Base-by-base conservation (phyloP, 257 asterid species). In the Lycium barbarum region DNA sequence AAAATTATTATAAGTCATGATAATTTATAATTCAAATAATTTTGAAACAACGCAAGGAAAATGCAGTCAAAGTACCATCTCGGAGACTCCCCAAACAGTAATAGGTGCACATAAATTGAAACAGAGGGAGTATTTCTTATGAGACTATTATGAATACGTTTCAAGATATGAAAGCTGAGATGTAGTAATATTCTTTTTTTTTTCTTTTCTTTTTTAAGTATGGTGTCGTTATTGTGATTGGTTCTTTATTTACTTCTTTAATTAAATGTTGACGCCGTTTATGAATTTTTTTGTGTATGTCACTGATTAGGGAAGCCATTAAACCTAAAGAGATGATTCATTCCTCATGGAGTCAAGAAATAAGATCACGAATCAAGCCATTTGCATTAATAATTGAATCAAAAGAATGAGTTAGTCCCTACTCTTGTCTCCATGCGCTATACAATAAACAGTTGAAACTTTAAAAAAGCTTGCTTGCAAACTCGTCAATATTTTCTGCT, bases 401-500 rank as follows among this genome's bases (percentile, higher is more conserved):
- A 35, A 66, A 66, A 35, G 73, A 66, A 66, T 66, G 74, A 66
- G 20, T 35, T 67, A 35, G 20, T 5, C 20, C 74, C 74, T 33
- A 66, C 47, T n/a, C 10, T 33, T 35, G 14, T 51, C 57, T 51
- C 57, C 57, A 51, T 51, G 12, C 12, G 9, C 9, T 9, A 17
- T 65, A 33, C 73, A 33, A 66, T 66, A 66, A 66, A 67, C 74
- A 35, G 12, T 67, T 35, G 26, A 38, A 49, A 49, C 9, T 8
- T 49, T 54, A 92, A 85, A 93, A 94, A 81, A 93, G 94, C 89
- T 90, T 93, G 97, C 96, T 93, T 9, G 90, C 98, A 81, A 90
- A 93, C 72, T 92, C 92, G 10, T 90, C 89, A 4, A 13, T 38
- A 22, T 40, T 86, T 9, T 62, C 90, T 33, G 70, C 82, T 45